A percentile compares a stretch with the other conserved stretches of the same genome.
phyloP scores from a whole-genome alignment of 2,329 filamentous ascomycete species.

The Penicillium sp. region DNA sequence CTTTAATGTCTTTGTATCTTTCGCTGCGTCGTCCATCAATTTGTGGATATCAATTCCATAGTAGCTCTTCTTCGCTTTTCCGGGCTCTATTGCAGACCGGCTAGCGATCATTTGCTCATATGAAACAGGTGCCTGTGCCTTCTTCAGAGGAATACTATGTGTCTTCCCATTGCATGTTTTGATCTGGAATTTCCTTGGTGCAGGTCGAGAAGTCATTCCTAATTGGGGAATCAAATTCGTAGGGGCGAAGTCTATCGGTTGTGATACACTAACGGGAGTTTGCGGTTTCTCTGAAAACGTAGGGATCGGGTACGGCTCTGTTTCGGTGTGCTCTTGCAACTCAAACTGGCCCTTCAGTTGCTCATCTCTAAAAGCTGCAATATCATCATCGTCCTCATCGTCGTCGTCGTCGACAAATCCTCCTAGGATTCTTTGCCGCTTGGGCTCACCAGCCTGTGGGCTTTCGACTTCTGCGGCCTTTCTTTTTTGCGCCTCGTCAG shows the following conservation, averaged over 20 bases:
- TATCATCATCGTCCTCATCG: slow-evolving; percentile 34
- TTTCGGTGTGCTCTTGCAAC: slow-evolving; percentile 26
- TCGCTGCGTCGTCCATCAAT: slow-evolving; percentile 69
- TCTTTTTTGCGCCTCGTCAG: slow-evolving; percentile 42
- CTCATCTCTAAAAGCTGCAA: slow-evolving; percentile 30
- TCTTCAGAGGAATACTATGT: slow-evolving; percentile 45
- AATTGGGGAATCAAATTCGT: slow-evolving; percentile 2
- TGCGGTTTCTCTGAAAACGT: slow-evolving; percentile 10
- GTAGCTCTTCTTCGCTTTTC: slow-evolving; percentile 64
- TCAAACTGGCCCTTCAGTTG: slow-evolving; percentile 32
- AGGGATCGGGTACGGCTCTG: slow-evolving; percentile 12
- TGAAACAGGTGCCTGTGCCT: slow-evolving; percentile 36
- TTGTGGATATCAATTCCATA: slow-evolving; percentile 92
- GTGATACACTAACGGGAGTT: neutral
- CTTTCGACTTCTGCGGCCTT: slow-evolving; percentile 32
- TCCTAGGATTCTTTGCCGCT: slow-evolving; percentile 42
- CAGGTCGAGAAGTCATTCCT: slow-evolving; percentile 11
- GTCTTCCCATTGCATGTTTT: slow-evolving; percentile 52
- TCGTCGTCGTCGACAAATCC: slow-evolving; percentile 46
- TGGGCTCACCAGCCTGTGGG: slow-evolving; percentile 33
- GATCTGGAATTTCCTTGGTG: slow-evolving; percentile 32
- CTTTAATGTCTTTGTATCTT: slow-evolving; percentile 47
- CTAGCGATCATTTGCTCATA: slow-evolving; percentile 57
- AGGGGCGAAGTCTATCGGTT: neutral
- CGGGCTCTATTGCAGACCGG: slow-evolving; percentile 51